phyloP scores from a whole-genome alignment of 2,329 filamentous ascomycete species.

The Colletotrichum sp. region DNA sequence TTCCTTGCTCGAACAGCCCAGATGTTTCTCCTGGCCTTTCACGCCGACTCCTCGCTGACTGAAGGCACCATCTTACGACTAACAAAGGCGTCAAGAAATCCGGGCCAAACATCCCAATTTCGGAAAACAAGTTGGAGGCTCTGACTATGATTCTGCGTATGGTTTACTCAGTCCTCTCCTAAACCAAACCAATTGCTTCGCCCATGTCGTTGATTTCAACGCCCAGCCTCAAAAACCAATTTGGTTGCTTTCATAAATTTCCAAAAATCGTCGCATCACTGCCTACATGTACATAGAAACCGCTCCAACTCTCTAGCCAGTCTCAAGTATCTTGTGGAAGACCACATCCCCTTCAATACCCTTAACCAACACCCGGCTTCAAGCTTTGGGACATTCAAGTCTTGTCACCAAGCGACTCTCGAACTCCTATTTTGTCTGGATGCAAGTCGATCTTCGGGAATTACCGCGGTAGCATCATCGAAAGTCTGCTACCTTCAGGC shows the following conservation, averaged over 20 bases:
- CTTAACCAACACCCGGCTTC: not conserved
- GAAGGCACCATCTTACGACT: no score
- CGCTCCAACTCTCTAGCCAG: not conserved
- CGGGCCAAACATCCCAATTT: not conserved
- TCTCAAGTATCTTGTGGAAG: rapidly evolving
- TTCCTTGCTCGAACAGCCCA: not conserved
- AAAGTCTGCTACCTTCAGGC: not conserved
- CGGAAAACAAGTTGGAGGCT: not conserved
- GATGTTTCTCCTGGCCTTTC: not conserved
- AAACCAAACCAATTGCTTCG: rapidly evolving
- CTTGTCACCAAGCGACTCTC: not conserved
- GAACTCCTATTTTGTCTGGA: not conserved
- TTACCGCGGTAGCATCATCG: not conserved
- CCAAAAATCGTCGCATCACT: rapidly evolving
- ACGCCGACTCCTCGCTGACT: not conserved
- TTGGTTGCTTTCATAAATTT: rapidly evolving
- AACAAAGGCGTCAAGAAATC: not conserved
- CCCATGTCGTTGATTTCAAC: not conserved
- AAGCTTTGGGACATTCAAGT: not conserved
- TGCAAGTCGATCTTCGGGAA: not conserved
- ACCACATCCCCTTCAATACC: not conserved
- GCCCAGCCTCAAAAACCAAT: rapidly evolving
- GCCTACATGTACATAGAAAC: not conserved
- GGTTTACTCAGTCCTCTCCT: rapidly evolving
- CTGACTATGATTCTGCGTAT: not conserved